phyloP scores from a whole-genome alignment of 1,139 yeast genomes.

The Blastobotrys buckinghamii region DNA sequence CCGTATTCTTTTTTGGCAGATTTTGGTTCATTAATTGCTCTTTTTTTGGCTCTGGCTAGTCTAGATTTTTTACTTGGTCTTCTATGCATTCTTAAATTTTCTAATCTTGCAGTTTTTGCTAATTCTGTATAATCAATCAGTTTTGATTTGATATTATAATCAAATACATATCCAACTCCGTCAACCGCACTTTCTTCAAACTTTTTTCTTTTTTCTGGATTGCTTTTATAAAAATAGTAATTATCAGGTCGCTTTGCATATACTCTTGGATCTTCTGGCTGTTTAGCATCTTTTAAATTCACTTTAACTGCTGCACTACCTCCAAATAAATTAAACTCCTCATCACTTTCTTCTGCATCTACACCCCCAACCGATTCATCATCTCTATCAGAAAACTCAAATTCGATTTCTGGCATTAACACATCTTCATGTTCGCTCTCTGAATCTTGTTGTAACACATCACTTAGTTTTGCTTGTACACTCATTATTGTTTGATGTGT shows the following conservation, averaged over 20 bases:
- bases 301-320: slow-evolving; percentile 4
- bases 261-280: slow-evolving; percentile 11
- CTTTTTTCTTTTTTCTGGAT: neutral
- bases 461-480: slow-evolving; percentile 1
- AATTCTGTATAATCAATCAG: slow-evolving; percentile 25
- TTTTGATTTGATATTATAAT: slow-evolving; percentile 17
- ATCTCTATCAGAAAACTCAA: slow-evolving; percentile 25
- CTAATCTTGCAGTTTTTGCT: slow-evolving; percentile 22
- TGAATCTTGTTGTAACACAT: neutral
- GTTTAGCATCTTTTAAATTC: slow-evolving; percentile 5
- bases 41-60: slow-evolving; percentile 4
- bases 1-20: slow-evolving; percentile 13
- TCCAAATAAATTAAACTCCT: slow-evolving; percentile 12
- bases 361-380: slow-evolving; percentile 3
- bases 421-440: slow-evolving; percentile 10
- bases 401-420: slow-evolving; percentile 11
- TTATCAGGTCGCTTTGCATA: slow-evolving; percentile 23
- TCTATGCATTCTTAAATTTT: slow-evolving; percentile 19
- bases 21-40: slow-evolving; percentile 9
- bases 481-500: neutral
- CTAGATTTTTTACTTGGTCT: slow-evolving; percentile 34
- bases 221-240: slow-evolving; percentile 20
- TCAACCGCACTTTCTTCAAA: slow-evolving; percentile 21
- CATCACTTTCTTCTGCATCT: slow-evolving; percentile 13
- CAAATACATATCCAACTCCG: slow-evolving; percentile 17